Base-by-base conservation (phyloP, 2,329 filamentous ascomycete species). In the Hypoxylon sp. region DNA sequence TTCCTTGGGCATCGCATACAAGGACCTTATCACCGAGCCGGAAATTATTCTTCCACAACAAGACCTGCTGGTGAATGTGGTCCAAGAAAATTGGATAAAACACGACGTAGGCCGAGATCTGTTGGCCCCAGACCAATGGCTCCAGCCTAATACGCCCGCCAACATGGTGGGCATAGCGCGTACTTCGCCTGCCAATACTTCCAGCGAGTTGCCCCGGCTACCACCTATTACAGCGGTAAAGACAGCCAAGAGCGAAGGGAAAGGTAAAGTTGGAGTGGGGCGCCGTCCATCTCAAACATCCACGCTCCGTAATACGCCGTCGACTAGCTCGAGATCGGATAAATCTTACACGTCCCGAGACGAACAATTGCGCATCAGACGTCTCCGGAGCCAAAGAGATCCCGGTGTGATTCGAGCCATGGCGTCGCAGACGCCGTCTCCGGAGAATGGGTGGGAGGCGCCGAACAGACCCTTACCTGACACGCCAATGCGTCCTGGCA, bases 1-100 rank as follows among this genome's bases (percentile, higher is more conserved):
- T 62, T 74, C 76, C 6, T 44, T 78, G 0, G 77, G 77, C 4
- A 77, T 78, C 39, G 68, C 74, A 10, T 74, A 77, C 29, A 73
- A 73, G 39, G 74, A 78, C 17, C 67, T 73, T 9, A 24, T 71
- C 39, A 69, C 63, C 57, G 66, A 70, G 46, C 60, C 67, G 8
- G 62, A 56, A 3, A 61, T 24, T 5, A 46, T 31, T n/a, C 9
- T 54, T 9, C 55, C 53, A 19, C 37, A 46, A 11, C 52, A 60
- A 37, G 65, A 70, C 31, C 17, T 65, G 3, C 33, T 42, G 24
- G 47, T 13, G 14, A 56, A 51, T 24, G 6, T 57, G 17, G 31
- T 39, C 13, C 51, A 61, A 47, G 65, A 71, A 24, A 73, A 75
- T 22, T 76, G 75, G 76, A 67, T 70, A 46, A 62, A 50, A 1